Conservation (phyloP, 176 grass and related monocot genomes). For the Eleusine coracana region DNA sequence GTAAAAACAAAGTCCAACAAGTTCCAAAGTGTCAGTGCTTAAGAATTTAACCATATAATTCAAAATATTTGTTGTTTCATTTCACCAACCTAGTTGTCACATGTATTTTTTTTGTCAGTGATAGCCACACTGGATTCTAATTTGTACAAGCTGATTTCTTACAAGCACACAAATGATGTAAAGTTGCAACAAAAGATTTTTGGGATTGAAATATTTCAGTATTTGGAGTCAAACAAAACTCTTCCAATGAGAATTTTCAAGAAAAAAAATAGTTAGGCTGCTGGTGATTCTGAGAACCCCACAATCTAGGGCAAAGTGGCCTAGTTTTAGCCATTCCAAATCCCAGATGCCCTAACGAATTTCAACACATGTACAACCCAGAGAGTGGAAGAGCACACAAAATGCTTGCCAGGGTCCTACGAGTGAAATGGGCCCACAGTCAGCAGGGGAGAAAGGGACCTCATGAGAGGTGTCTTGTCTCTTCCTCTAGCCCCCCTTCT, state of each 20-base stretch:
- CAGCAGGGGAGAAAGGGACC: conserved; percentile 41
- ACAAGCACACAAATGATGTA: background rate
- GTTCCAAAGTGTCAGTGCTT: background rate
- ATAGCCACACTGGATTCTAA: background rate
- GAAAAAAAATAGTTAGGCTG: background rate
- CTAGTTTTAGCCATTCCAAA: conserved; percentile 30
- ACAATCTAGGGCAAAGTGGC: conserved; percentile 36
- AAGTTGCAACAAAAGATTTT: background rate
- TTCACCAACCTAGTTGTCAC: background rate
- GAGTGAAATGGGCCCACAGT: conserved; percentile 22
- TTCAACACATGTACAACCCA: conserved; percentile 50
- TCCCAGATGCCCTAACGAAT: conserved; percentile 22
- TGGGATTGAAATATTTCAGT: background rate
- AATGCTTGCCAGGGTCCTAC: background rate
- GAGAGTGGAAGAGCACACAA: conserved; percentile 12
- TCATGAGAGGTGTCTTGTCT: conserved; percentile 57
- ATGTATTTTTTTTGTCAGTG: background rate
- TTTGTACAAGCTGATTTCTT: background rate
- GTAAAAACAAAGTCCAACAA: background rate
- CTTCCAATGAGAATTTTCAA: background rate
- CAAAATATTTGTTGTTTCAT: background rate
- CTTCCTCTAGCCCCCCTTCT: conserved; percentile 29
- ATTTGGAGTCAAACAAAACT: background rate
- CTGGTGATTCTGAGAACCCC: background rate
- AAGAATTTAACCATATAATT: background rate